phyloP scores from a whole-genome alignment of 2,329 filamentous ascomycete species.

The Cryphonectria radicalis region DNA sequence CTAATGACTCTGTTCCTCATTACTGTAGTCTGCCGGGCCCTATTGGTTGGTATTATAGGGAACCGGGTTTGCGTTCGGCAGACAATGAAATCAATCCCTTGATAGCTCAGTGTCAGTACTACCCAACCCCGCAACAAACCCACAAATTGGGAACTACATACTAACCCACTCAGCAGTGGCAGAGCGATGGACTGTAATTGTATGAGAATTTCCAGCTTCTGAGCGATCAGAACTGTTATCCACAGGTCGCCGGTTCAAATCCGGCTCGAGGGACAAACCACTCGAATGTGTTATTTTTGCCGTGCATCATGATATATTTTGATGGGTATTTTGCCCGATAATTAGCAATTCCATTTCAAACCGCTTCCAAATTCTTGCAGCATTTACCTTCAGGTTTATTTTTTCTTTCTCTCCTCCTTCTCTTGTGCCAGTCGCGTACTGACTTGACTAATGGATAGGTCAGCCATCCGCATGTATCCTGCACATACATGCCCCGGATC shows the following conservation, averaged over 20 bases:
- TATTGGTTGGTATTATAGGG: not conserved
- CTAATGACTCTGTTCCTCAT: not conserved
- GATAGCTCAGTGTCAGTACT: slow-evolving; percentile 10
- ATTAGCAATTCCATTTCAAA: not conserved
- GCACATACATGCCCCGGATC: not conserved
- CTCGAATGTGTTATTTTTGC: not conserved
- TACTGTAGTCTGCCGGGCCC: not conserved
- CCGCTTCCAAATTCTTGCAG: too few species aligned
- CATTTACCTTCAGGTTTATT: not conserved
- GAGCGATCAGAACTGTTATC: not conserved
- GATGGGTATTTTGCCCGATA: not conserved
- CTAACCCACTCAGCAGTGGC: not conserved
- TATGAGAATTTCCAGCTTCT: not conserved
- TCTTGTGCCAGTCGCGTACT: too few species aligned
- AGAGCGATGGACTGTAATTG: slow-evolving; percentile 13
- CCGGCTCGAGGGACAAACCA: slow-evolving; percentile 2
- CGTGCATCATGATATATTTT: not conserved
- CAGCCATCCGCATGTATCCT: not conserved
- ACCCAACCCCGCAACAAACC: not conserved
- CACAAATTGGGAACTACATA: not conserved
- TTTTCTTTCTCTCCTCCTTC: not conserved
- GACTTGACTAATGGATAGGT: not conserved
- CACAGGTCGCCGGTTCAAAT: slow-evolving; percentile 10
- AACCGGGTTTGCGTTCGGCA: not conserved
- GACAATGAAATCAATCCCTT: not conserved